Conservation (phyloP, 2,329 filamentous ascomycete species). For the Saccharata proteae region DNA sequence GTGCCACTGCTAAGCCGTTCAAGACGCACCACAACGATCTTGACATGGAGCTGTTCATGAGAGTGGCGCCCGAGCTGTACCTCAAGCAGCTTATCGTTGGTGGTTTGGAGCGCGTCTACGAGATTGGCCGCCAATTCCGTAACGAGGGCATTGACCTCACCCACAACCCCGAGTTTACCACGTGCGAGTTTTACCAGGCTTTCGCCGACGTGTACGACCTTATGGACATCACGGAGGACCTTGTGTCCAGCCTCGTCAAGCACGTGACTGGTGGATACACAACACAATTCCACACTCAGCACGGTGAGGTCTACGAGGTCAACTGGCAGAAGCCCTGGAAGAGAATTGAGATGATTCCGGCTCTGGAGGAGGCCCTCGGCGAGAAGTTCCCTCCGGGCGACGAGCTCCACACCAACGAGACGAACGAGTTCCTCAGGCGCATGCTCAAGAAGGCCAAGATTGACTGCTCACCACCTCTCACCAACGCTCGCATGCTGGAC, state of each 20-base stretch:
- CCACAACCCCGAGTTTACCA: constrained; percentile 98
- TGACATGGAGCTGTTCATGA: constrained; percentile 88
- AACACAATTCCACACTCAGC: constrained; percentile 77
- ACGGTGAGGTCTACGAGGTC: constrained; percentile 75
- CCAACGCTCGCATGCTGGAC: constrained; percentile 93
- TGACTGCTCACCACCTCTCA: constrained; percentile 79
- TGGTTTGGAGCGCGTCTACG: constrained; percentile 87
- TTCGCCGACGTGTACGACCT: constrained; percentile 65
- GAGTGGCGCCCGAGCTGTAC: constrained; percentile 88
- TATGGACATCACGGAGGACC: constrained; percentile 83
- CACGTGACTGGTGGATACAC: constrained; percentile 72
- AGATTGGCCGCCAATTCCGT: constrained; percentile 88
- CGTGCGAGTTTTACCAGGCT: constrained; percentile 93
- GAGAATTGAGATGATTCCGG: constrained; percentile 89
- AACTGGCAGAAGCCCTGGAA: constrained; percentile 97
- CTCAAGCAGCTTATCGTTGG: constrained; percentile 95
- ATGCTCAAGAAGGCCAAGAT: constrained; percentile 83
- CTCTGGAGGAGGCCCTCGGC: constrained; percentile 75
- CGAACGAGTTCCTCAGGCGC: constrained; percentile 73
- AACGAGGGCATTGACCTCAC: constrained; percentile 88
- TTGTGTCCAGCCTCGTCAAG: constrained; percentile 83
- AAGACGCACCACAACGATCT: constrained; percentile 92
- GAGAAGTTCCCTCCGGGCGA: constrained; percentile 89
- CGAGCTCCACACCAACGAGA: constrained; percentile 79
- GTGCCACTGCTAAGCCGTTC: constrained; percentile 91